Evolutionary conservation across 208 protist species (phyloP).

Genomic region (Trichomonas vaginalis): DNA sequence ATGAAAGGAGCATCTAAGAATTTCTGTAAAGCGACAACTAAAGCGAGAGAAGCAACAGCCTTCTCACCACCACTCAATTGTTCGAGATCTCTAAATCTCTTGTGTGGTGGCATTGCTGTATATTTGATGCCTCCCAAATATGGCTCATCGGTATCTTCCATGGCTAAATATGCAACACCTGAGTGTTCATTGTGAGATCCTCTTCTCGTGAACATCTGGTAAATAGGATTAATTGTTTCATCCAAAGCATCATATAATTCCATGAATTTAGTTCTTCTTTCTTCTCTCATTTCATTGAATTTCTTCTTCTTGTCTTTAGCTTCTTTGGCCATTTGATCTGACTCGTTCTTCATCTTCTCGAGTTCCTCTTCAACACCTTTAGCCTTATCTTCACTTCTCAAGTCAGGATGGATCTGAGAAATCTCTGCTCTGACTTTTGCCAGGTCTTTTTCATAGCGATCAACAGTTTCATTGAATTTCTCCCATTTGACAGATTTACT

Average conservation of each 20-base stretch:
- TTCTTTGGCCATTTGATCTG: not conserved
- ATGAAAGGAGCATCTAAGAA: constrained; percentile 41
- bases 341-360: not conserved
- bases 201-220: constrained; percentile 24
- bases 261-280: constrained; percentile 32
- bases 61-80: constrained; percentile 47
- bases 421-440: not conserved
- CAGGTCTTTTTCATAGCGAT: not conserved
- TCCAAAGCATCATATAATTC: constrained; percentile 22
- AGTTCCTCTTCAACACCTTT: not conserved
- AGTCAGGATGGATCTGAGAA: not conserved
- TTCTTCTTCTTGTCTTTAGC: not conserved
- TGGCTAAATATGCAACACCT: not conserved
- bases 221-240: constrained; percentile 17
- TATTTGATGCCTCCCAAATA: constrained; percentile 38
- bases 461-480: not conserved
- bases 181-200: not conserved
- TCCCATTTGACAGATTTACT: not conserved
- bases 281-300: constrained; percentile 14
- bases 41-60: constrained; percentile 40
- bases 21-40: constrained; percentile 43
- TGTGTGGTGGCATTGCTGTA: constrained; percentile 41
- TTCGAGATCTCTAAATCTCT: constrained; percentile 41
- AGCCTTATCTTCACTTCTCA: not conserved
- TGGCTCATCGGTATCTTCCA: constrained; percentile 23